Conservation (phyloP, 768 basidiomycete genomes). For the Rubroboletus satanas region DNA sequence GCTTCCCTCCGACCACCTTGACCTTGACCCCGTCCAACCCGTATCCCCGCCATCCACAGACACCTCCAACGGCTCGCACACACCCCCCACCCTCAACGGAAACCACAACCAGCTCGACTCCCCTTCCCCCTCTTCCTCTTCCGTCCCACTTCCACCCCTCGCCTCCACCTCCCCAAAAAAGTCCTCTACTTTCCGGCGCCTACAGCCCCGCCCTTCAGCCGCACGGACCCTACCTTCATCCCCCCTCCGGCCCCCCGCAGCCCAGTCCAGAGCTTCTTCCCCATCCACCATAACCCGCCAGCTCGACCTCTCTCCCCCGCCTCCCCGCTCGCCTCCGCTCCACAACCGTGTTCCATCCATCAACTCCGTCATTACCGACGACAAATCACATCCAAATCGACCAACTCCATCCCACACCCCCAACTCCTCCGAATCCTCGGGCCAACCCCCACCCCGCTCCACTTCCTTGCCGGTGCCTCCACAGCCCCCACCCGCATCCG, state of each 20-base stretch:
- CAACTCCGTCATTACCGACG: constrained; percentile 19
- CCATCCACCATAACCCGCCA: constrained; percentile 22
- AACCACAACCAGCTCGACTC: constrained; percentile 7
- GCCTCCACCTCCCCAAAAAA: constrained; percentile 20
- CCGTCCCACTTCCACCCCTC: constrained; percentile 1
- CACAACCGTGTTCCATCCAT: constrained; percentile 33
- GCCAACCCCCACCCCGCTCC: constrained; percentile 7
- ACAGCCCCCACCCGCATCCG: constrained; percentile 7
- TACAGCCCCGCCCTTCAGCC: constrained; percentile 36
- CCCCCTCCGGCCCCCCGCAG: constrained; percentile 32
- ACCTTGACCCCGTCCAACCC: constrained; percentile 3
- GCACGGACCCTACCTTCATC: constrained; percentile 29
- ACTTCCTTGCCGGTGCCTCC: constrained; percentile 7
- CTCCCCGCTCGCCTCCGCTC: constrained; percentile 26
- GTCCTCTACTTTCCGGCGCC: constrained; percentile 50
- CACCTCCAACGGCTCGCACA: neutral
- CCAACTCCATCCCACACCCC: constrained; percentile 15
- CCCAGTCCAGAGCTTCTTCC: constrained; percentile 18
- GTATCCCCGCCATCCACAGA: neutral
- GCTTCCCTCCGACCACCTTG: neutral
- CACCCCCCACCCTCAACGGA: constrained; percentile 6
- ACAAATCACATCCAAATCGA: neutral
- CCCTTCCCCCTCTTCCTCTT: constrained; percentile 7
- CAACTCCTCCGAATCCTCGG: neutral
- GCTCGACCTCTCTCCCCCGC: constrained; percentile 19